Evolutionary conservation across 140 eudicot genomes (phyloP).

Genomic region (Ambrosia hybrid): DNA sequence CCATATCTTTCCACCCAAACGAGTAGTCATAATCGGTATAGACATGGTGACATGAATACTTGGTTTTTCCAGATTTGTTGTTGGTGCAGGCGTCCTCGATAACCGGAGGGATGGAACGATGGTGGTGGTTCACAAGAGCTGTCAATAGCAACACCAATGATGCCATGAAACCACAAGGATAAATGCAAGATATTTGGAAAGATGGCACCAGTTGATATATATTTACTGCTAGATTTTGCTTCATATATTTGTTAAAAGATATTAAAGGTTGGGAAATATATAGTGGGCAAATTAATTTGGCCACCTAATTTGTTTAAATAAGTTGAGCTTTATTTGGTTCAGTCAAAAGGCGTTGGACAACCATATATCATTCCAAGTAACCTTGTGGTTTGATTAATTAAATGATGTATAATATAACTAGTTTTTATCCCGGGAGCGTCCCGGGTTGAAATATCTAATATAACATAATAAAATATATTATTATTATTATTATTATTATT

Average conservation of each 20-base stretch:
- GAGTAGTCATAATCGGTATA: constrained; percentile 16
- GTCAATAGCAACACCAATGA: constrained; percentile 37
- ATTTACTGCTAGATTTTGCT: background rate
- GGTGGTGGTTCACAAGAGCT: constrained; percentile 34
- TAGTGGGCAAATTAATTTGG: constrained; percentile 26
- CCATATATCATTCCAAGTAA: constrained; percentile 5
- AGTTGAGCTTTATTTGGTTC: background rate
- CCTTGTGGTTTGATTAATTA: background rate
- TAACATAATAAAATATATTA: too few species aligned
- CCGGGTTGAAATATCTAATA: too few species aligned
- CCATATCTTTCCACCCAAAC: constrained; percentile 25
- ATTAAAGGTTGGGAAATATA: constrained; percentile 31
- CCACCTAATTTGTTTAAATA: constrained; percentile 19
- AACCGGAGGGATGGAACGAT: constrained; percentile 6
- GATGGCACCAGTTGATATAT: constrained; percentile 1
- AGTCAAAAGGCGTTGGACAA: constrained; percentile 22
- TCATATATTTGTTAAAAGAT: constrained; percentile 2
- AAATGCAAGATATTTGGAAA: constrained; percentile 1
- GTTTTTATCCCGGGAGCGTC: too few species aligned
- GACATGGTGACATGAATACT: constrained; percentile 25
- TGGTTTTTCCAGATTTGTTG: constrained; percentile 4
- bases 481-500: too few species aligned
- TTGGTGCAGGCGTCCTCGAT: background rate
- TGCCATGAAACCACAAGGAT: constrained; percentile 25
- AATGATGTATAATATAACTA: background rate